Percentiles rank a stretch among this genome's conserved stretches.
Evolutionary conservation across 1,284 basidiomycete species (phyloP).

Genomic region (Lignosus rhinocerotis): DNA sequence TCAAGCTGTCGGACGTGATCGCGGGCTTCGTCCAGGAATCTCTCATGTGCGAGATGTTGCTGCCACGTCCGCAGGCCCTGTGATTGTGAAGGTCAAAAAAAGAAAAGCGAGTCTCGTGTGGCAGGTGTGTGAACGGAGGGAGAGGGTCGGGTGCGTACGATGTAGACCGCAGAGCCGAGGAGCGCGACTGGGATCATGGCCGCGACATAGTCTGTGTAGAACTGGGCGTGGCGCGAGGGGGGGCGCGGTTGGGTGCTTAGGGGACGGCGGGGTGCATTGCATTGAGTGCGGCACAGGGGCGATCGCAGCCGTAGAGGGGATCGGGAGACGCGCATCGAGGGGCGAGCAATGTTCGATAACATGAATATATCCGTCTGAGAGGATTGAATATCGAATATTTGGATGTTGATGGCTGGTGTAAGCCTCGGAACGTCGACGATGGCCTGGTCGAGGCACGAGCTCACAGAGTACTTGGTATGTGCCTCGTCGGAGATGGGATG

Average conservation of each 20-base stretch:
- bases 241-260: constrained; percentile 14
- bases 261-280: constrained; percentile 5
- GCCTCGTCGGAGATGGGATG: not conserved
- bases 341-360: not conserved
- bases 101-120: not conserved
- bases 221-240: constrained; percentile 56
- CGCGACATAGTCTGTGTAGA: constrained; percentile 68
- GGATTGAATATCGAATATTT: too few relatives aligned
- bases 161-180: constrained; percentile 74
- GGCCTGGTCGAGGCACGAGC: too few relatives aligned
- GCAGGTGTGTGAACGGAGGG: constrained; percentile 1
- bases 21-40: constrained; percentile 61
- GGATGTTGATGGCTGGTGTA: too few relatives aligned
- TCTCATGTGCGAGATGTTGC: constrained; percentile 65
- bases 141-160: constrained; percentile 45
- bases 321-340: constrained; percentile 1
- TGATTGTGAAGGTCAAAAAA: not conserved
- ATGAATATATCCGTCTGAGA: not conserved
- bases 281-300: constrained; percentile 6
- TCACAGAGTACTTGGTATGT: not conserved
- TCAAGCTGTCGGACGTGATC: constrained; percentile 56
- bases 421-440: not conserved
- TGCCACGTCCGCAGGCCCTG: constrained; percentile 68
- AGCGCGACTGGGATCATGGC: constrained; percentile 77
- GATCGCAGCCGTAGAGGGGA: not conserved